Percentiles rank a stretch among this genome's conserved stretches.
phyloP scores from a whole-genome alignment of 148 eudicot species.

The Chenopodium formosanum region DNA sequence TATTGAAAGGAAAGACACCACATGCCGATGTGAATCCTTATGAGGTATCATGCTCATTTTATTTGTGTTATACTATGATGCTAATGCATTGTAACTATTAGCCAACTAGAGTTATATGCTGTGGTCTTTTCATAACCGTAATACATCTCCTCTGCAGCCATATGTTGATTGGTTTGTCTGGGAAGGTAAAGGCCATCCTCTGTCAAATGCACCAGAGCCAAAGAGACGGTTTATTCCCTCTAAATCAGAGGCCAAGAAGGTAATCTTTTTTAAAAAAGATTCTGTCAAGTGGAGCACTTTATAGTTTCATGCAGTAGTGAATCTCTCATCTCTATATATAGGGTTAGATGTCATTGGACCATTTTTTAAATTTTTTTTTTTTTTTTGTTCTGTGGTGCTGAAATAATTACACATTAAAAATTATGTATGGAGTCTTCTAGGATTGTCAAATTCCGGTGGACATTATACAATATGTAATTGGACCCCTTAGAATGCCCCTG shows the following conservation, averaged over 20 bases:
- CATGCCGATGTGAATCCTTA: constrained; percentile 88
- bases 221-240: constrained; percentile 92
- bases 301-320: background rate
- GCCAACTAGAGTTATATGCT: background rate
- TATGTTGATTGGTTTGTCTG: constrained; percentile 85
- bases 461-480: background rate
- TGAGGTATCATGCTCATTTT: constrained; percentile 38
- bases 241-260: constrained; percentile 85
- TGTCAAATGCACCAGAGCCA: constrained; percentile 89
- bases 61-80: background rate
- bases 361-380: too few species aligned
- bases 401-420: background rate
- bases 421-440: background rate
- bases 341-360: background rate
- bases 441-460: background rate
- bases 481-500: background rate
- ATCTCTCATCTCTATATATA: background rate
- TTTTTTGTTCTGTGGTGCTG: background rate
- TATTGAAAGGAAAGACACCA: constrained; percentile 81
- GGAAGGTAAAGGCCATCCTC: constrained; percentile 73
- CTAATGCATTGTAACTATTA: background rate
- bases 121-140: background rate
- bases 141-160: constrained; percentile 54
- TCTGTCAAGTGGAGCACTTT: background rate
- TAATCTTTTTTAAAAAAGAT: constrained; percentile 15